Base-by-base conservation (phyloP, 2,329 filamentous ascomycete genomes). In the Talaromyces sp. region DNA sequence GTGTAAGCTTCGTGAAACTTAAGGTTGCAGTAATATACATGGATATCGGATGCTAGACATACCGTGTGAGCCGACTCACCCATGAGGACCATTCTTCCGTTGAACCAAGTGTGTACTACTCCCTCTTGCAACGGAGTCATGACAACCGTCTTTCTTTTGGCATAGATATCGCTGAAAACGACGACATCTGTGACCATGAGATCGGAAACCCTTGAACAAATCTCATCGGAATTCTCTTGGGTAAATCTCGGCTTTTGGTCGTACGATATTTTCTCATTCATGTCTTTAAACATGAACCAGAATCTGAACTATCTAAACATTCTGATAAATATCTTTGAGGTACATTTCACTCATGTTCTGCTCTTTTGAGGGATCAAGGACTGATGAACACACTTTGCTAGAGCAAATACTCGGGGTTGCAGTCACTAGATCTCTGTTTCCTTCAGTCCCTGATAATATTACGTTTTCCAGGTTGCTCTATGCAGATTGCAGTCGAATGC, bases 21-120 rank as follows among this genome's bases (percentile, higher is more conserved):
- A 24, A 13, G 11, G 21, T 32, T 32, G 4, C 1, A 11, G 11
- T 14, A 35, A 35, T 35, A 32, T 14, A 3, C 32, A 10, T 32
- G 10, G 10, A 32, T 32, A 54, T 49, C 1, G 27, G 4, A 14
- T 35, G 32, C 7, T 2, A 32, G 9, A 49, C 21, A 29, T 19
- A 19, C 51, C 41, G 55, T 59, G 46, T 59, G 51, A n/a, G 31
- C 51, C 4, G 58, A 24, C 49, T 59, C 58, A 8, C 50, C 58
- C 6, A 55, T 32, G 10, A 59, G 11, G 21, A 55, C 19, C 6
- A 35, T 6, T 17, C 27, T 29, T 14, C 26, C 51, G 4, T 50
- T 51, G 29, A 41, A 31, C 26, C 58, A 59, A 41, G 38, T 35
- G 31, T 49, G 19, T 5, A 51, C 32, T 7, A 59, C 32, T 11